A percentile compares a stretch with the other conserved stretches of the same genome.
These are phyloP conservation scores for Cladorrhinum sp. DNA, from an alignment of 2,329 filamentous ascomycete species.

Conservation along the genomic window DNA sequence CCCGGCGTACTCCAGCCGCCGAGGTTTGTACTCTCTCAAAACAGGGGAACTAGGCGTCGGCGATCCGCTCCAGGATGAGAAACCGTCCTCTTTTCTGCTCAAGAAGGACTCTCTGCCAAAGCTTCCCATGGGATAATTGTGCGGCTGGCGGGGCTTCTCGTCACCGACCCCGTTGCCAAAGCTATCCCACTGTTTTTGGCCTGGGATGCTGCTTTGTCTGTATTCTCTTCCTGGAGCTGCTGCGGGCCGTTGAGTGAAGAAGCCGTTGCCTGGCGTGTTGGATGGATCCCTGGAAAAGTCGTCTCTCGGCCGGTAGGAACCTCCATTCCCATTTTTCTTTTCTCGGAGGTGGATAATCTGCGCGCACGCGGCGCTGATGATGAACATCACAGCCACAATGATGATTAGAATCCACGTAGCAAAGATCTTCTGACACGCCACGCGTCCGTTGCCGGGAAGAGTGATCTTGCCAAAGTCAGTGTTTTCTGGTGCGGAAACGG, in stretches of 20 bases:
- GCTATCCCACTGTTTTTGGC: slow-evolving; percentile 1
- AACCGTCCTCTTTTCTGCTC: background rate
- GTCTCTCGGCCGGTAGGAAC: background rate
- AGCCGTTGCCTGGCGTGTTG: background rate
- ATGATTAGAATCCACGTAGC: slow-evolving; percentile 84
- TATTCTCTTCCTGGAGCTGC: background rate
- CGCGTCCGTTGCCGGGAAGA: slow-evolving; percentile 51
- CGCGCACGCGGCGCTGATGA: slow-evolving; percentile 57
- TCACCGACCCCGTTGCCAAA: background rate
- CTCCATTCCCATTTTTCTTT: slow-evolving; percentile 17
- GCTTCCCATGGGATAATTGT: background rate
- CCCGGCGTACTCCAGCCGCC: background rate
- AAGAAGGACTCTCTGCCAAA: background rate
- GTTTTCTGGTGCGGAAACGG: slow-evolving; percentile 43
- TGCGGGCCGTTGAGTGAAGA: slow-evolving; percentile 2
- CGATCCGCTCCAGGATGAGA: background rate
- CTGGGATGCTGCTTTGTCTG: background rate
- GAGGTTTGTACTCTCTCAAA: background rate
- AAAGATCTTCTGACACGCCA: slow-evolving; percentile 80
- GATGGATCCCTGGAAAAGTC: background rate
- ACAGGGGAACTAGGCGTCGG: background rate
- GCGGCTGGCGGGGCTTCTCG: background rate
- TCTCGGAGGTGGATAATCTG: slow-evolving; percentile 62
- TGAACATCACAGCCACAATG: slow-evolving; percentile 69
- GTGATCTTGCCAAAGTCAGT: slow-evolving; percentile 41